phyloP scores from a whole-genome alignment of 352 stramenopile species.

The Phytophthora pluvialis region DNA sequence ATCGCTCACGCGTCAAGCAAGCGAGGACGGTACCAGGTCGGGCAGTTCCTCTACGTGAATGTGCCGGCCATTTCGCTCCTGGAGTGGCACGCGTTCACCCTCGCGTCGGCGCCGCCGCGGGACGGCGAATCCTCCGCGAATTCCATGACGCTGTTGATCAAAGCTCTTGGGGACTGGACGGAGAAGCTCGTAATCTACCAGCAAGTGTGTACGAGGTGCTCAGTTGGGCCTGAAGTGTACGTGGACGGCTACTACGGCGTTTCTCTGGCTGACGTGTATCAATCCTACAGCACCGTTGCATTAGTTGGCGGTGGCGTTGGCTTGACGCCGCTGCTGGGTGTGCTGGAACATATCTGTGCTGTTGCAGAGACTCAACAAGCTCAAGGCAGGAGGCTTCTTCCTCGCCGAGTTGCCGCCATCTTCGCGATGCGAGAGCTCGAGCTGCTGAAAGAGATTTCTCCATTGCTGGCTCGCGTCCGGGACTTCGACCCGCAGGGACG shows the following conservation, averaged over 20 bases:
- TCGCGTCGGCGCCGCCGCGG: too few relatives aligned
- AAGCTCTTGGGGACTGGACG: constrained; percentile 55
- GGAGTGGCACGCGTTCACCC: constrained; percentile 47
- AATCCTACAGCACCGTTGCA: constrained; percentile 41
- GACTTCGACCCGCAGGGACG: constrained; percentile 34
- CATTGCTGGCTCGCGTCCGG: constrained; percentile 31
- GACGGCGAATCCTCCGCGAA: constrained; percentile 6
- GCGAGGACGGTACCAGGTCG: constrained; percentile 30
- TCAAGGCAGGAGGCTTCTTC: constrained; percentile 7
- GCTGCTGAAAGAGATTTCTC: constrained; percentile 48
- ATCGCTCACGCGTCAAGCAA: constrained; percentile 11
- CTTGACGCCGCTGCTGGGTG: constrained; percentile 47
- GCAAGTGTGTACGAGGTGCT: constrained; percentile 20
- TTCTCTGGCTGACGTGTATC: constrained; percentile 38
- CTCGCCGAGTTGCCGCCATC: constrained; percentile 39
- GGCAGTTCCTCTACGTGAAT: constrained; percentile 56
- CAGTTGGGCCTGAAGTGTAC: constrained; percentile 39
- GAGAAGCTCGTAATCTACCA: constrained; percentile 42
- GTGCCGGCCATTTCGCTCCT: constrained; percentile 6
- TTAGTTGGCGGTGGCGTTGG: constrained; percentile 58
- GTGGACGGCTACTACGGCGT: constrained; percentile 60
- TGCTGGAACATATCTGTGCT: constrained; percentile 47
- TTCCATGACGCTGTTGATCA: constrained; percentile 50
- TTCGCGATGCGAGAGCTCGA: constrained; percentile 52
- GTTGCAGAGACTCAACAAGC: constrained; percentile 19